Evolutionary conservation across 805 yeast genomes (phyloP).

Genomic region (Kuraishia capsulata): DNA sequence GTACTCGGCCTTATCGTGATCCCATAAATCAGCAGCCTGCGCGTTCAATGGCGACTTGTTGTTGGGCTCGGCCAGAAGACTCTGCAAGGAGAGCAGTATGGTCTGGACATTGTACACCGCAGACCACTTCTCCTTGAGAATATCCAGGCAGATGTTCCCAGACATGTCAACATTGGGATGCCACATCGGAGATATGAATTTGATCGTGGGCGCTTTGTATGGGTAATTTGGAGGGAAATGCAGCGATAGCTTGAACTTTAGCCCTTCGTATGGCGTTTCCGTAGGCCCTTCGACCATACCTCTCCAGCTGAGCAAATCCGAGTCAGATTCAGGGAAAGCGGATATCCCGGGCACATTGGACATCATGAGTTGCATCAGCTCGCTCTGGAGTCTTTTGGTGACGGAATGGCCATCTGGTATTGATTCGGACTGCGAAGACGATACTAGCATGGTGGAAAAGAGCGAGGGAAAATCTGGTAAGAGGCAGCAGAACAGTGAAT

Average conservation of each 20-base stretch:
- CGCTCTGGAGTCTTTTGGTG: conserved; percentile 40
- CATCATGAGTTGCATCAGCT: conserved; percentile 44
- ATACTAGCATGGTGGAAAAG: neutral
- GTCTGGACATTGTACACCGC: conserved; percentile 88
- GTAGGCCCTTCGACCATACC: conserved; percentile 94
- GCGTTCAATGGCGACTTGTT: conserved; percentile 45
- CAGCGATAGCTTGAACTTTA: conserved; percentile 81
- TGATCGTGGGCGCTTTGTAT: conserved; percentile 83
- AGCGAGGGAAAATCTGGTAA: neutral
- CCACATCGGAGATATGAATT: conserved; percentile 80
- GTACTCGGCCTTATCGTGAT: conserved; percentile 30
- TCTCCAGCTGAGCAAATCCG: conserved; percentile 68
- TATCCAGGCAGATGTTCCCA: conserved; percentile 86
- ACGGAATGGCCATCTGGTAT: conserved; percentile 35
- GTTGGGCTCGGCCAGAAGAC: conserved; percentile 63
- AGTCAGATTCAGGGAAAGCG: conserved; percentile 45
- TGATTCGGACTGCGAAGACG: neutral
- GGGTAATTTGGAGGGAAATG: conserved; percentile 95
- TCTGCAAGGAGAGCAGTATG: conserved; percentile 79
- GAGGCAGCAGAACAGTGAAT: too few species aligned
- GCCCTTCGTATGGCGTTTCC: conserved; percentile 60
- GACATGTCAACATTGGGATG: conserved; percentile 87
- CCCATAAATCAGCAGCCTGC: conserved; percentile 50
- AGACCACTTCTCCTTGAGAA: conserved; percentile 90
- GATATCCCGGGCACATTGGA: conserved; percentile 39